Percentiles rank a stretch among this genome's conserved stretches.
These are phyloP conservation scores for Cercospora citrullina DNA, from an alignment of 2,329 filamentous ascomycete species.

Conservation along the genomic window DNA sequence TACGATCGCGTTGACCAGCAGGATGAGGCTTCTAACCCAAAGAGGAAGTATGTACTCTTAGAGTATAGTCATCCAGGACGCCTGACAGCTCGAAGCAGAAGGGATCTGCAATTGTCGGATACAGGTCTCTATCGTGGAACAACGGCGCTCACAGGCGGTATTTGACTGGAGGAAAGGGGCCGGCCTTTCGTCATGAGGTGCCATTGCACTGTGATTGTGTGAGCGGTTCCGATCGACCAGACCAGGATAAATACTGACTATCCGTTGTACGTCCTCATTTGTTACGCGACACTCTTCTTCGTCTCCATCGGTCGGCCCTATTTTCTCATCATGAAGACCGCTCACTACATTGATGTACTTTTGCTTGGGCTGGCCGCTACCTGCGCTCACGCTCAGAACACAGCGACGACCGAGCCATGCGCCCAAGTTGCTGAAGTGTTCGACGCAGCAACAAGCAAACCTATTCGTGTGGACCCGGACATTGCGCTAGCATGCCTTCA, in stretches of 20 bases:
- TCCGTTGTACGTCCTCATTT: not conserved
- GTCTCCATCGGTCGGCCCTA: not conserved
- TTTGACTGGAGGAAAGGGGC: not conserved
- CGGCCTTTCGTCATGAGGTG: not conserved
- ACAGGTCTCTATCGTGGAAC: not conserved
- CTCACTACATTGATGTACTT: not conserved
- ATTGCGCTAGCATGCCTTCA: not conserved
- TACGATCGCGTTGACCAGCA: too few species aligned
- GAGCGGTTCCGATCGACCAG: not conserved
- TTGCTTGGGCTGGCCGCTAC: not conserved
- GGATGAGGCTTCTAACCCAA: too few species aligned
- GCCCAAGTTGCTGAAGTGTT: not conserved
- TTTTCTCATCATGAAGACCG: not conserved
- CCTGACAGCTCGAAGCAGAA: not conserved
- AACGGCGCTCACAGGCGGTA: not conserved
- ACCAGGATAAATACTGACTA: not conserved
- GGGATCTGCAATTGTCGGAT: not conserved
- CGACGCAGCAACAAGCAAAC: not conserved
- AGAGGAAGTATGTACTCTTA: too few species aligned
- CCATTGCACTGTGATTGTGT: not conserved
- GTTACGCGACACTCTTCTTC: not conserved
- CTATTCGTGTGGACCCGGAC: not conserved
- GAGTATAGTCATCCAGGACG: not conserved
- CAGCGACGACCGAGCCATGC: not conserved
- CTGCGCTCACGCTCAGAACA: not conserved